Conservation (phyloP, 116 monocot genomes). For the Iris pallida region DNA sequence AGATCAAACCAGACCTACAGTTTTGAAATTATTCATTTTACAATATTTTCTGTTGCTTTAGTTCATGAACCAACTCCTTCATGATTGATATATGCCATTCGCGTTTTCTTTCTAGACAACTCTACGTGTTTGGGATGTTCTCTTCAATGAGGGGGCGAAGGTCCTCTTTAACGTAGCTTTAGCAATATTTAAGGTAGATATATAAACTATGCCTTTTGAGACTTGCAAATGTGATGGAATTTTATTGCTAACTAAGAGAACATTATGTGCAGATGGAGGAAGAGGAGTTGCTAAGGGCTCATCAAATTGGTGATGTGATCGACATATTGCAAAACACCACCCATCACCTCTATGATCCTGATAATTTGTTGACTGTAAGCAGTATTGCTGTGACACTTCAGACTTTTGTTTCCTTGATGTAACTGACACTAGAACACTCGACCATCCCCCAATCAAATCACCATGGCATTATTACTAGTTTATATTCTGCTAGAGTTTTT, state of each 20-base stretch:
- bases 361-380: conserved; percentile 73
- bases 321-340: conserved; percentile 73
- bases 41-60: not conserved
- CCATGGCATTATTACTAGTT: no score
- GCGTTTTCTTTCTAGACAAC: conserved; percentile 62
- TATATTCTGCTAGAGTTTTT: no score
- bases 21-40: not conserved
- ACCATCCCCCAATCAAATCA: no score
- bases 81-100: not conserved
- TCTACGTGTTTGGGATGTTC: conserved; percentile 96
- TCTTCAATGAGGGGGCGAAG: conserved; percentile 98
- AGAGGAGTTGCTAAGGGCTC: conserved; percentile 65
- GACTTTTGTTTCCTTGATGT: not conserved
- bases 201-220: not conserved
- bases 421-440: no score
- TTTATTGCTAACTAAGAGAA: not conserved
- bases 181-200: conserved; percentile 90
- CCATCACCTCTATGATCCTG: conserved; percentile 83
- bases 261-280: conserved; percentile 69
- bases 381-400: not conserved
- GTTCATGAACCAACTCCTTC: not conserved
- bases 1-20: not conserved
- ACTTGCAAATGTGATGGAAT: not conserved
- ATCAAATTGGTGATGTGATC: conserved; percentile 85
- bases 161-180: conserved; percentile 89